Evolutionary conservation across 306 rosid genomes (phyloP).

Genomic region (Cicer arietinum): DNA sequence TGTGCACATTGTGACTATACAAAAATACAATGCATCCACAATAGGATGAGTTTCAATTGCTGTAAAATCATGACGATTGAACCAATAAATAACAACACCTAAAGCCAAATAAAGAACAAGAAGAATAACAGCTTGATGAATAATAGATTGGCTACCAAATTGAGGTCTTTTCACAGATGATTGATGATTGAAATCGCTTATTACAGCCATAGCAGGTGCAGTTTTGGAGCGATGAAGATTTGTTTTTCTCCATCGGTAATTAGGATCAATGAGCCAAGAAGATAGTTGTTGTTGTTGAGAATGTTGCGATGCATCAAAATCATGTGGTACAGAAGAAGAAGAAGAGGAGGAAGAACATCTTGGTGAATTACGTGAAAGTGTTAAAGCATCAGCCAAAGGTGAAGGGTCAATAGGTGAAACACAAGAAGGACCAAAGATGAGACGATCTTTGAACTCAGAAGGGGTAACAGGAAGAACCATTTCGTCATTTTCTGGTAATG

Average conservation of each 20-base stretch:
- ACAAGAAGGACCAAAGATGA: conserved; percentile 72
- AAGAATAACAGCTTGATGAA: conserved; percentile 70
- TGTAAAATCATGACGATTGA: conserved; percentile 63
- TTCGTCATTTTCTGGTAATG: conserved; percentile 78
- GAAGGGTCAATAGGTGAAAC: conserved; percentile 58
- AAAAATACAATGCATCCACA: conserved; percentile 89
- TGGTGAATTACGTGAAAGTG: conserved; percentile 56
- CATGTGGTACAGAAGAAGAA: conserved; percentile 47
- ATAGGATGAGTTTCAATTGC: conserved; percentile 77
- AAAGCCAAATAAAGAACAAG: conserved; percentile 66
- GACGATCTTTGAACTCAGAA: conserved; percentile 72
- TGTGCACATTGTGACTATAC: conserved; percentile 97
- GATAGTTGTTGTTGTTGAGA: conserved; percentile 42
- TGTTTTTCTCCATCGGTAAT: conserved; percentile 56
- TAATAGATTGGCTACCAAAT: conserved; percentile 57
- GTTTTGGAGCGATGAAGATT: conserved; percentile 89
- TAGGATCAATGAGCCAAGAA: conserved; percentile 74
- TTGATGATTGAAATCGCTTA: conserved; percentile 53
- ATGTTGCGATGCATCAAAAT: conserved; percentile 45
- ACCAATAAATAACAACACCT: conserved; percentile 83
- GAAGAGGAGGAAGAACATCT: conserved; percentile 59
- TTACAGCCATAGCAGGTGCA: conserved; percentile 89
- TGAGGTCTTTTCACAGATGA: conserved; percentile 59
- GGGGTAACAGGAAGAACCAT: conserved; percentile 62
- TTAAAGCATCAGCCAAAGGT: conserved; percentile 69